Base-by-base conservation (phyloP, 495 filamentous ascomycete species). In the Aspergillus homomorphus region DNA sequence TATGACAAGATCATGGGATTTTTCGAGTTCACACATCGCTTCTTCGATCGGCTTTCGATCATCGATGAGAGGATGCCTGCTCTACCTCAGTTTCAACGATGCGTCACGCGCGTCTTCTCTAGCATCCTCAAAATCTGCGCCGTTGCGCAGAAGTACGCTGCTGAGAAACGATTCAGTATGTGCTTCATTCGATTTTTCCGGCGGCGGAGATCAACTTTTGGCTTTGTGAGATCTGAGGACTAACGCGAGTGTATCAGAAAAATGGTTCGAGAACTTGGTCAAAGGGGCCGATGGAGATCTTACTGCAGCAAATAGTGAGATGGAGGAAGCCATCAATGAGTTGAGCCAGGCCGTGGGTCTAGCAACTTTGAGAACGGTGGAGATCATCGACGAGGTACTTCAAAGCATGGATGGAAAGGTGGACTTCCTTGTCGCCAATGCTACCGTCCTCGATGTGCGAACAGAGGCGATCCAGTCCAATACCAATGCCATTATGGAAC, bases 1-100 rank as follows among this genome's bases (percentile, higher is more conserved):
- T 53, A 53, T 41, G 50, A 53, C 24, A 53, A 53, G 33, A 33
- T 53, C 24, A 53, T 53, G 24, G 50, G 50, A 7, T 53, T 53
- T 21, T 53, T 53, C 28, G 50, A 53, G 16, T 33, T 53, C 50
- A 53, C 50, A 30, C 50, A 53, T 20, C 50, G 50, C 4, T 53
- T 53, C 33, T 53, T 53, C 15, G 50, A 53, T 33, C 50, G 50
- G 14, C 28, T 53, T n/a, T 53, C 26, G 33, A 53, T 53, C 50
- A 53, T 53, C 15, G 24, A 53, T 9, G n/a, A 53, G 15, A 53
- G 15, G 26, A 30, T 20, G 14, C 50, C 50, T 8, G 50, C 16
- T 7, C 26, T 38, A 21, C 50, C 26, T 38, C 50, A 3, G 8
- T 53, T 53, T 19, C 23, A 53, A 53, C 26, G 50, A 6, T 53